Evolutionary conservation across 495 filamentous ascomycete genomes (phyloP), one percentile per base, ranked within the genome.

Genomic region (Tuber brumale): DNA sequence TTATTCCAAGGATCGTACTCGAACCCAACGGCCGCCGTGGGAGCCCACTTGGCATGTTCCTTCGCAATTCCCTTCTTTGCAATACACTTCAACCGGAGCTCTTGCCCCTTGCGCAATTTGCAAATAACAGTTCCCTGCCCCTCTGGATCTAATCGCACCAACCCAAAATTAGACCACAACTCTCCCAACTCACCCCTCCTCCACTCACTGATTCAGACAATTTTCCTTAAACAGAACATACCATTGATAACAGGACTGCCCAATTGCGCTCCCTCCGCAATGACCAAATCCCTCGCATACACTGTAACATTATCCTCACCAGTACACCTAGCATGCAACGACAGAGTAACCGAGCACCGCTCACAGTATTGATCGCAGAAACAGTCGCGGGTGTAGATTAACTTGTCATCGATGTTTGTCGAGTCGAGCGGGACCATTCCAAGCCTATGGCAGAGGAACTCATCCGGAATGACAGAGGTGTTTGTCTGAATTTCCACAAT

Each of bases 61-160:
- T 98, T 99, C 4, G 95, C 94, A 76, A 97, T 97, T 0, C 95
- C 95, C 87, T 98, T 98, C 88, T 97, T 97, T 72, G 94, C 96
- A 78, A 97, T 90, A 82, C 95, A 97, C 69, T 90, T 91, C 83
- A 98, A 88, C 83, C 92, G 91, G 73, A 99, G 83, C 83, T 97
- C 93, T 83, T 99, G 96, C 7, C 90, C 92, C 74, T 93, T 92
- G 35, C 94, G 87, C 78, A 99, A 85, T 85, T 97, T 97, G 83
- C 91, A 91, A 80, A 99, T 94, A 74, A 97, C 87, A 8, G 90
- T 87, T 0, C 95, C 95, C 72, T 91, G 88, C 1, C 90, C 89
- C 43, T 95, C 92, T 0, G 91, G 87, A 80, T 99, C 96, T 69
- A 85, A 88, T 69, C 72, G 57, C 27, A 66, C 57, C 57, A 35